phyloP scores from a whole-genome alignment of 176 grass and related monocot species.

The Oryza officinalis region DNA sequence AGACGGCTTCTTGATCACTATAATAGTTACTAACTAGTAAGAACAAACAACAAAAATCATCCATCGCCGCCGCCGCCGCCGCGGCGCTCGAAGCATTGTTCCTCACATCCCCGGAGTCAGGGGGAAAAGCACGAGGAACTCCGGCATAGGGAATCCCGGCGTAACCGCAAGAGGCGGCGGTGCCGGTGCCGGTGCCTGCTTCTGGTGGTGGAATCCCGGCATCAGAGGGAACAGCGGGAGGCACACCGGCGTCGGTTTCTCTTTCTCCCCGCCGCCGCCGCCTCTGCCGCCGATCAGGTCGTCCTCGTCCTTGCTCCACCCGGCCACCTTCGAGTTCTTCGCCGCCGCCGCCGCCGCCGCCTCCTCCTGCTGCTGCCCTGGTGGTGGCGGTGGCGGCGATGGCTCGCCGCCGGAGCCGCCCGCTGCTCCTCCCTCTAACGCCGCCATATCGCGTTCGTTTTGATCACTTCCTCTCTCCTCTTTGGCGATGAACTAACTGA shows the following conservation, averaged over 20 bases:
- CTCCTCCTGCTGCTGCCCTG: background rate
- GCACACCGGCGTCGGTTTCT: background rate
- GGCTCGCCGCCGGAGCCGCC: background rate
- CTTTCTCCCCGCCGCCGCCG: too few species aligned
- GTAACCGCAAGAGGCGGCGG: background rate
- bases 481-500: too few species aligned
- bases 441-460: background rate
- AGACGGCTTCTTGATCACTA: too few species aligned
- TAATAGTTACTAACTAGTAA: too few species aligned
- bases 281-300: background rate
- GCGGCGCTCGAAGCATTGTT: background rate
- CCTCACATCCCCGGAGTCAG: background rate
- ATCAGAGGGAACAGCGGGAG: slow-evolving; percentile 16
- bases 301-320: slow-evolving; percentile 66
- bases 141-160: background rate
- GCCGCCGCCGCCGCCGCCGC: slow-evolving; percentile 21
- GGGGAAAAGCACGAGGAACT: slow-evolving; percentile 14
- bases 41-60: background rate
- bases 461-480: background rate
- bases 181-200: background rate
- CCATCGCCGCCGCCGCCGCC: background rate
- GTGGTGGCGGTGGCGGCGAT: background rate
- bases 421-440: background rate
- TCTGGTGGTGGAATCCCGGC: background rate
- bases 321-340: slow-evolving; percentile 27